Conservation (phyloP, 2,329 filamentous ascomycete genomes). For the Verticillium klebahnii region DNA sequence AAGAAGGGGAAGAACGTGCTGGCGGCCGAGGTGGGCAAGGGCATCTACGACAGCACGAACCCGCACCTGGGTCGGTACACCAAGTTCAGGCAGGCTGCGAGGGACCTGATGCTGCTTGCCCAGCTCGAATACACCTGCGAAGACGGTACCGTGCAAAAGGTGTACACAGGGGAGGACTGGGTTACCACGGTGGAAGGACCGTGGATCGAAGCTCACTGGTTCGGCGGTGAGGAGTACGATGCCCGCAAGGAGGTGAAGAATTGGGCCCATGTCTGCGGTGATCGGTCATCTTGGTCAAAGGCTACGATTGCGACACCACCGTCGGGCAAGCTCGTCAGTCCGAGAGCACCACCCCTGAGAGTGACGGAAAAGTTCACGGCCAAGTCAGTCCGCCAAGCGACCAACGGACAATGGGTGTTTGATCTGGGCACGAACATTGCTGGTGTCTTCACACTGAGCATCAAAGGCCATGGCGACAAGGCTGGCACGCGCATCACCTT, state of each 20-base stretch:
- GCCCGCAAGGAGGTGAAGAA: slow-evolving; percentile 4
- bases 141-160: neutral
- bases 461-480: too few relatives aligned
- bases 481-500: too few relatives aligned
- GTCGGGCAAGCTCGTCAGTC: neutral
- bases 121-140: slow-evolving; percentile 12
- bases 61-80: slow-evolving; percentile 8
- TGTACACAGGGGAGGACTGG: slow-evolving; percentile 4
- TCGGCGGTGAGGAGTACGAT: slow-evolving; percentile 11
- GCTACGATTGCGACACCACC: neutral
- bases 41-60: slow-evolving; percentile 7
- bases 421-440: too few relatives aligned
- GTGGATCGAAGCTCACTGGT: slow-evolving; percentile 8
- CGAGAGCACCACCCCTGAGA: too few relatives aligned
- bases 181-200: slow-evolving; percentile 7
- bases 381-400: too few relatives aligned
- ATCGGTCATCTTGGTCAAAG: slow-evolving; percentile 3
- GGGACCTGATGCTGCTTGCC: slow-evolving; percentile 7
- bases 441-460: too few relatives aligned
- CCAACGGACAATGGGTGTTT: too few relatives aligned
- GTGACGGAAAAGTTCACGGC: too few relatives aligned
- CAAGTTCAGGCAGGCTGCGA: slow-evolving; percentile 6
- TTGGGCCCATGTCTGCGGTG: slow-evolving; percentile 1
- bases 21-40: slow-evolving; percentile 8
- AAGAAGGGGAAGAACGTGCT: slow-evolving; percentile 8